A percentile compares a stretch with the other conserved stretches of the same genome.
phyloP scores from a whole-genome alignment of 2,329 filamentous ascomycete species.

The Falciphora oryzae region DNA sequence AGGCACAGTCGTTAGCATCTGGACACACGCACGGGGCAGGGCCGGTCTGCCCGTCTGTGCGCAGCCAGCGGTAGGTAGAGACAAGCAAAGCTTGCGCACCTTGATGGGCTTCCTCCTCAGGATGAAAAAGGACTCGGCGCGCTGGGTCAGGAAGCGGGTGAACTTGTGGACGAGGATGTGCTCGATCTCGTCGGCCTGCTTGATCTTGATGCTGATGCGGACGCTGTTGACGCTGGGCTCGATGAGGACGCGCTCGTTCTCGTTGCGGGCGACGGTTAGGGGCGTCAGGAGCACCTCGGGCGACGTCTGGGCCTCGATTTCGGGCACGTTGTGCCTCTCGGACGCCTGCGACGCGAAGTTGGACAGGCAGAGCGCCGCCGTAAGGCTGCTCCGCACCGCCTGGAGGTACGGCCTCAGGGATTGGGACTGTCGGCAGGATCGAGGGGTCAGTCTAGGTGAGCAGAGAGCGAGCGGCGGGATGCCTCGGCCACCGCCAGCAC shows the following conservation, averaged over 20 bases:
- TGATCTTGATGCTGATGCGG: conserved; percentile 96
- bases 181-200: conserved; percentile 99
- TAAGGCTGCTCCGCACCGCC: conserved; percentile 91
- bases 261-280: conserved; percentile 85
- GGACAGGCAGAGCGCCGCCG: conserved; percentile 84
- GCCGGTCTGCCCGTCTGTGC: background rate
- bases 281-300: conserved; percentile 93
- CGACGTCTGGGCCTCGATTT: conserved; percentile 88
- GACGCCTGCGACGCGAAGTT: conserved; percentile 97
- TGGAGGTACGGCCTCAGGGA: conserved; percentile 93
- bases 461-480: background rate
- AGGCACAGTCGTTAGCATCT: background rate
- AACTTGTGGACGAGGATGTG: conserved; percentile 98
- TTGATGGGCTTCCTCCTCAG: conserved; percentile 91
- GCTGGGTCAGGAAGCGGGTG: conserved; percentile 89
- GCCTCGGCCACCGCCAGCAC: background rate
- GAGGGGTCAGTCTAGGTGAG: background rate
- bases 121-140: conserved; percentile 96
- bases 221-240: conserved; percentile 97
- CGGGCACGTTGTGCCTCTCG: conserved; percentile 96
- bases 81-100: conserved; percentile 41
- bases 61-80: background rate
- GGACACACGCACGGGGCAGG: background rate
- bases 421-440: conserved; percentile 62
- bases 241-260: conserved; percentile 94